Conservation (phyloP, 768 basidiomycete genomes). For the Goffeauzyma gilvescens region DNA sequence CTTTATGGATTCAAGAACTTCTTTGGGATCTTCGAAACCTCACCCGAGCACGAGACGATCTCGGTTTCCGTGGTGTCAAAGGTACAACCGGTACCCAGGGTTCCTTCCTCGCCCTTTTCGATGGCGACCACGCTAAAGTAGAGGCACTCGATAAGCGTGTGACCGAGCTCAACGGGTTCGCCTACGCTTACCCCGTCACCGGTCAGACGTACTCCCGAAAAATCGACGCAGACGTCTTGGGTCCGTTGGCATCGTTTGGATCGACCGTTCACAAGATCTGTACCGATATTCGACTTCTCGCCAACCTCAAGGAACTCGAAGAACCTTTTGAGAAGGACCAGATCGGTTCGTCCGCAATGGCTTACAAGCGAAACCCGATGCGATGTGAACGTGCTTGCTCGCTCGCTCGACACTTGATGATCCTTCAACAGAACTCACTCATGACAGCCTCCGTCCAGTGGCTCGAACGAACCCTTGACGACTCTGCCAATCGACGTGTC, state of each 20-base stretch:
- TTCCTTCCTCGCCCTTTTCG: conserved; percentile 80
- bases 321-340: conserved; percentile 98
- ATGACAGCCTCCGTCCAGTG: conserved; percentile 92
- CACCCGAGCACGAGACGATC: conserved; percentile 66
- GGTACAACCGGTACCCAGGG: conserved; percentile 99
- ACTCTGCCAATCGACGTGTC: conserved; percentile 91
- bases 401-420: conserved; percentile 86
- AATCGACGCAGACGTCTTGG: conserved; percentile 81
- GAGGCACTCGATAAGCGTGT: conserved; percentile 73
- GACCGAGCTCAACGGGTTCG: conserved; percentile 76
- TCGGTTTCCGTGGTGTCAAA: conserved; percentile 95
- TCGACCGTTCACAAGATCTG: conserved; percentile 96
- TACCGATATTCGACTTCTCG: conserved; percentile 80
- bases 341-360: conserved; percentile 94
- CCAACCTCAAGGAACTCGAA: conserved; percentile 95
- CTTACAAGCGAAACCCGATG: conserved; percentile 99
- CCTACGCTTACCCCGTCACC: conserved; percentile 89
- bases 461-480: conserved; percentile 96
- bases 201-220: conserved; percentile 98
- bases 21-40: conserved; percentile 92
- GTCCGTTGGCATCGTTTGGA: conserved; percentile 67
- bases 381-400: conserved; percentile 93
- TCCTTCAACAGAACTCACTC: conserved; percentile 82
- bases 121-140: conserved; percentile 89
- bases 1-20: conserved; percentile 93